A percentile compares a stretch with the other conserved stretches of the same genome.
Conservation (phyloP, 768 basidiomycete genomes). For the Pleurotus sapidus region DNA sequence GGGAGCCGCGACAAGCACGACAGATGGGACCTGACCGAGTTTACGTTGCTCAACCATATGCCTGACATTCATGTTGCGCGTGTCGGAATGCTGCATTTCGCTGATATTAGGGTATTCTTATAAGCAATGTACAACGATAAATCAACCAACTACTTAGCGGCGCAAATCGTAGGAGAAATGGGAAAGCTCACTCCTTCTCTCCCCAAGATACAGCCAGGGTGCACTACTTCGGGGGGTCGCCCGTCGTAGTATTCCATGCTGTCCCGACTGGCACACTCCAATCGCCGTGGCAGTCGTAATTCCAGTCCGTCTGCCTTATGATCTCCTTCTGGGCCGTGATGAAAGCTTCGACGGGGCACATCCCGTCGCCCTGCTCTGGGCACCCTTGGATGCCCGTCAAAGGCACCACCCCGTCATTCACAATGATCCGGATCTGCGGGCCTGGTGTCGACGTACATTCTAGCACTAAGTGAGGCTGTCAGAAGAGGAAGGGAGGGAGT, state of each 20-base stretch:
- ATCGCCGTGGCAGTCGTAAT: constrained; percentile 70
- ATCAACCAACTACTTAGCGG: too few species aligned
- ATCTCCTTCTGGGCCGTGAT: constrained; percentile 65
- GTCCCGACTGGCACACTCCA: constrained; percentile 69
- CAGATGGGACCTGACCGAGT: too few species aligned
- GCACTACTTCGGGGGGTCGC: constrained; percentile 48
- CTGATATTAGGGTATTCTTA: too few species aligned
- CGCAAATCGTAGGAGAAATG: too few species aligned
- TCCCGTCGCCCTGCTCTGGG: constrained; percentile 65
- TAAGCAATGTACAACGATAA: too few species aligned
- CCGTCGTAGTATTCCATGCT: constrained; percentile 71
- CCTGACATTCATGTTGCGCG: too few species aligned
- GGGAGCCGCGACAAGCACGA: too few species aligned
- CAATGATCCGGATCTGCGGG: constrained; percentile 74
- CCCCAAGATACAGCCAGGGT: too few species aligned
- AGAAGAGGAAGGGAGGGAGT: neutral
- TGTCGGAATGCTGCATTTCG: too few species aligned
- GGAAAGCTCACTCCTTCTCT: too few species aligned
- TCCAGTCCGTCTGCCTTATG: constrained; percentile 68
- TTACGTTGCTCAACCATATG: too few species aligned
- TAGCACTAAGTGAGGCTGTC: constrained; percentile 43
- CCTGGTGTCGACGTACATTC: constrained; percentile 48
- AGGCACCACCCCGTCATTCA: constrained; percentile 87
- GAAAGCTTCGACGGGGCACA: constrained; percentile 75
- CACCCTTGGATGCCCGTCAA: constrained; percentile 78